These are phyloP conservation scores for Candida insectorum DNA, from an alignment of 805 yeast species.

Conservation along the genomic window DNA sequence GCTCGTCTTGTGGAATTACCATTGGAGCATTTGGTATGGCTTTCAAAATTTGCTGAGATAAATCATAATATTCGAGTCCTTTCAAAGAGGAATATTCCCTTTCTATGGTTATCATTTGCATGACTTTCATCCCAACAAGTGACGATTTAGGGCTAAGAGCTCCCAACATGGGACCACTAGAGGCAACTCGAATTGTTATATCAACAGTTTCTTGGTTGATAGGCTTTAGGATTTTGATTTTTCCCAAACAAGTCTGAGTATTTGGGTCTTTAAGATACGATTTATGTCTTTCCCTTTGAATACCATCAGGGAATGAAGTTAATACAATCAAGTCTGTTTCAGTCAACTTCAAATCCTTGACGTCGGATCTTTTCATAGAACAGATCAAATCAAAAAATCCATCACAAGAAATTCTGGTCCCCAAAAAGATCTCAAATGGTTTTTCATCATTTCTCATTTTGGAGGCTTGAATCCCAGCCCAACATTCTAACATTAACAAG, in stretches of 20 bases:
- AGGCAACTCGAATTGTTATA: conserved; percentile 65
- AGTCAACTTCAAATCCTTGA: conserved; percentile 52
- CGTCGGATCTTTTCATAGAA: conserved; percentile 52
- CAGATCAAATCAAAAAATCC: conserved; percentile 86
- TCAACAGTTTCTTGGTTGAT: conserved; percentile 68
- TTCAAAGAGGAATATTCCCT: conserved; percentile 84
- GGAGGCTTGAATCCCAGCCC: conserved; percentile 84
- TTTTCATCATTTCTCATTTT: conserved; percentile 55
- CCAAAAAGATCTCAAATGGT: conserved; percentile 68
- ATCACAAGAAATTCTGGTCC: conserved; percentile 79
- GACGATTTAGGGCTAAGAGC: conserved; percentile 61
- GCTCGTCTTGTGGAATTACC: conserved; percentile 25
- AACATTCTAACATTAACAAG: conserved; percentile 79
- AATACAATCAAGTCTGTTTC: conserved; percentile 74
- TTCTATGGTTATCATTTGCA: conserved; percentile 88
- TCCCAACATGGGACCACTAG: conserved; percentile 49
- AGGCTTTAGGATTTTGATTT: conserved; percentile 68
- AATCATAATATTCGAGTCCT: conserved; percentile 80
- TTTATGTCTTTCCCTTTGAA: conserved; percentile 16
- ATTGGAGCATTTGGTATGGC: conserved; percentile 58
- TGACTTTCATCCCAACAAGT: conserved; percentile 66
- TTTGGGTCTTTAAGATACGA: conserved; percentile 23
- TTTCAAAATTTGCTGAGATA: conserved; percentile 59
- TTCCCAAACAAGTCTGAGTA: conserved; percentile 68
- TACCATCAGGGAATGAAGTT: conserved; percentile 3